These are phyloP conservation scores for Samsoniella hepiali DNA, from an alignment of 2,329 filamentous ascomycete species.

Conservation along the genomic window DNA sequence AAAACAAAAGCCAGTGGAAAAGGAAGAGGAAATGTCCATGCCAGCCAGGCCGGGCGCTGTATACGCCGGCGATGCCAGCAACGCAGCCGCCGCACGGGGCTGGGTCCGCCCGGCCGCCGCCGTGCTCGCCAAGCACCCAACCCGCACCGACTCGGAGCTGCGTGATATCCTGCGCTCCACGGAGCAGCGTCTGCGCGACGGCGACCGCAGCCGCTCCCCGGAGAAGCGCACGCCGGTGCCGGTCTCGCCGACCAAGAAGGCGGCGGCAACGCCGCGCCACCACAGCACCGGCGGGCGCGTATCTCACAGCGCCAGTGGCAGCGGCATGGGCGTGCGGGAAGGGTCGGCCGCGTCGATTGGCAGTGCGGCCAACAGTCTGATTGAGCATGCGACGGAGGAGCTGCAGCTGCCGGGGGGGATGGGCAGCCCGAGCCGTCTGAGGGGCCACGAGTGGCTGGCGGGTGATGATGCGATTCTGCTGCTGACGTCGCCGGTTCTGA, in stretches of 20 bases:
- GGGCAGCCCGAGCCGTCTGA: conserved; percentile 44
- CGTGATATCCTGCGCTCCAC: conserved; percentile 51
- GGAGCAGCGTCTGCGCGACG: conserved; percentile 47
- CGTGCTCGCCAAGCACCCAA: conserved; percentile 3
- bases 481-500: background rate
- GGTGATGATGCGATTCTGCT: conserved; percentile 14
- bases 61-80: background rate
- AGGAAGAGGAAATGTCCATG: conserved; percentile 9
- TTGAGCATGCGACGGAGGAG: conserved; percentile 35
- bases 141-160: conserved; percentile 44
- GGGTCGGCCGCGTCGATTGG: conserved; percentile 36
- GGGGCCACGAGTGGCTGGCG: conserved; percentile 29
- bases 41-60: background rate
- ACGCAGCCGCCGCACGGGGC: background rate
- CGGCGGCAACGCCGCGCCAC: background rate
- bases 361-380: conserved; percentile 41
- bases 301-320: too few species aligned
- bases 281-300: background rate
- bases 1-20: background rate
- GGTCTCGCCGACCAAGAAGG: conserved; percentile 26
- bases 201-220: conserved; percentile 29
- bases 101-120: conserved; percentile 5
- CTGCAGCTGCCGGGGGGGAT: conserved; percentile 35
- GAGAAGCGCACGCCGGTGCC: conserved; percentile 29
- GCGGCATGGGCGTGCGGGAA: conserved; percentile 23